phyloP scores from a whole-genome alignment of 139 green algal species.

The Micractinium sp. region DNA sequence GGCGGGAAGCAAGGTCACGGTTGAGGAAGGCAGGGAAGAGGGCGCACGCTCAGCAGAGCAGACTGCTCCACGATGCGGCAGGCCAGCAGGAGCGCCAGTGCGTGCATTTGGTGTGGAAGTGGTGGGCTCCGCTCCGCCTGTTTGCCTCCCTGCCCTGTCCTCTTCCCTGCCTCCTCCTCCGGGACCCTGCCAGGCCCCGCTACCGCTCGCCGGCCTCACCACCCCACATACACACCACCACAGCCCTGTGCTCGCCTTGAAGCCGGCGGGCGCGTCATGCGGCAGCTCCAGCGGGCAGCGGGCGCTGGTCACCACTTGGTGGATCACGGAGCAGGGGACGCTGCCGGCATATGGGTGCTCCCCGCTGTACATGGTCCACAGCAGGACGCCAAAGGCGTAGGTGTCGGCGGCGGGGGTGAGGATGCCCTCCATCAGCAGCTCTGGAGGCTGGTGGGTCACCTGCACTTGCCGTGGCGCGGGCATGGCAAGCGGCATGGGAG shows the following conservation, averaged over 20 bases:
- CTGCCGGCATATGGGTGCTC: neutral
- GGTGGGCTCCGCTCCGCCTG: neutral
- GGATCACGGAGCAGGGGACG: neutral
- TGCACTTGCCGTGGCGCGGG: neutral
- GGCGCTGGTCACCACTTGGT: neutral
- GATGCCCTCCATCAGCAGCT: constrained; percentile 40
- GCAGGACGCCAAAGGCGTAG: constrained; percentile 53
- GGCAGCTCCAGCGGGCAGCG: constrained; percentile 10
- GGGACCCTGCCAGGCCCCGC: too few relatives aligned
- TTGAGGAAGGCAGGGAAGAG: neutral
- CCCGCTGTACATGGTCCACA: constrained; percentile 40
- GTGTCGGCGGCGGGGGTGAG: constrained; percentile 44
- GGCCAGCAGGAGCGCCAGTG: too few relatives aligned
- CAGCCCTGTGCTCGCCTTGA: neutral
- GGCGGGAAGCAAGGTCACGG: neutral
- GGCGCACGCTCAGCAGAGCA: too few relatives aligned
- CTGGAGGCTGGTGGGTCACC: constrained; percentile 48
- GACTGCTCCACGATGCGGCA: too few relatives aligned
- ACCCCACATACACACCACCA: neutral
- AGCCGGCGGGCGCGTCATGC: neutral
- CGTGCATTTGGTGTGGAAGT: neutral
- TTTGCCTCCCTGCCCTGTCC: too few relatives aligned
- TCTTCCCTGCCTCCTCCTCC: too few relatives aligned
- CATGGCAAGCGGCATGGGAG: too few relatives aligned
- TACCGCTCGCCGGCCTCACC: too few relatives aligned